These are phyloP conservation scores for Chloranthus sessilifolius DNA, from an alignment of 164 flowering plant genomes.

Conservation along the genomic window DNA sequence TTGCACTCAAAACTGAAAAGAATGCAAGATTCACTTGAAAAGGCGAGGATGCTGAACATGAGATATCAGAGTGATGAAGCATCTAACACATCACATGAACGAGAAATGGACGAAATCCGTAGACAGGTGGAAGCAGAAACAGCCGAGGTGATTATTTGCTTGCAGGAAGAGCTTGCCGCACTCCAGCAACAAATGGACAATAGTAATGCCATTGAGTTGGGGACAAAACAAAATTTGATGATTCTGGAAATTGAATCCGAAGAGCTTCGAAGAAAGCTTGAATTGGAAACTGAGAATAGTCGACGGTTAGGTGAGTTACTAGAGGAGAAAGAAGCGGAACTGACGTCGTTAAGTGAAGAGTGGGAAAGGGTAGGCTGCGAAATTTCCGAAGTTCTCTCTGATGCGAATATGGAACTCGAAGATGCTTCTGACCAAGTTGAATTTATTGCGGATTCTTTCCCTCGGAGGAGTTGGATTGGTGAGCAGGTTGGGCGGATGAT, in stretches of 20 bases:
- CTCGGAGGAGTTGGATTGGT: constrained; percentile 53
- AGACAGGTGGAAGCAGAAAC: constrained; percentile 94
- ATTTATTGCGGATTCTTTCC: constrained; percentile 43
- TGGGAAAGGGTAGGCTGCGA: constrained; percentile 58
- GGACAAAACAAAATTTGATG: constrained; percentile 28
- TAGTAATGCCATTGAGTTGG: constrained; percentile 43
- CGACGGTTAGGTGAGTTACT: constrained; percentile 31
- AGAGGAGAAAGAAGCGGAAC: constrained; percentile 45
- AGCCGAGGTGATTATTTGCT: constrained; percentile 88
- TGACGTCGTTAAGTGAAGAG: constrained; percentile 41
- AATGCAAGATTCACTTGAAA: constrained; percentile 90
- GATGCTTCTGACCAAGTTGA: constrained; percentile 63
- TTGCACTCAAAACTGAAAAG: constrained; percentile 53
- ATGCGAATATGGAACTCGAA: constrained; percentile 52
- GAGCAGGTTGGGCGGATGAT: constrained; percentile 54
- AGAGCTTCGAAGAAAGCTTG: constrained; percentile 35
- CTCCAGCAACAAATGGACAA: constrained; percentile 75
- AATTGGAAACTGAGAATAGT: constrained; percentile 34
- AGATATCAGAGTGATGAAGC: constrained; percentile 64
- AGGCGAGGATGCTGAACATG: constrained; percentile 58
- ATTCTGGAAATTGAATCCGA: constrained; percentile 39
- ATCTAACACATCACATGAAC: constrained; percentile 49
- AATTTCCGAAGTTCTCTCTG: constrained; percentile 57
- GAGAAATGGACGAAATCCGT: constrained; percentile 78
- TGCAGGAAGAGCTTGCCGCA: constrained; percentile 75